These are phyloP conservation scores for Sugiyamaella pinicola DNA, from an alignment of 1,139 yeast genomes.

Conservation along the genomic window DNA sequence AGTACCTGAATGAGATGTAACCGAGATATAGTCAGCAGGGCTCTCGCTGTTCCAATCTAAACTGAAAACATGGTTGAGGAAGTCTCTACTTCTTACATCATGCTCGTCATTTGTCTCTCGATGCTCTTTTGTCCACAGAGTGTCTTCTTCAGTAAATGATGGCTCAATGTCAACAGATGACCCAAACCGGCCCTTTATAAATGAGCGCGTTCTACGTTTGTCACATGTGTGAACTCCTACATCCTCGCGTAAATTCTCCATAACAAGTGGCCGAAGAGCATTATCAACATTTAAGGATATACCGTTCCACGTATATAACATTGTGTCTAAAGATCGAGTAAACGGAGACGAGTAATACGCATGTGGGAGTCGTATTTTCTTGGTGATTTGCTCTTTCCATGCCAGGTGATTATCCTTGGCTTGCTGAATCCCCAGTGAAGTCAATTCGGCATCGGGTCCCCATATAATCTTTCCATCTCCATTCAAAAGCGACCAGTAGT, in stretches of 20 bases:
- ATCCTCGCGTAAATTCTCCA: constrained; percentile 66
- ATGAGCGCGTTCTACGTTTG: constrained; percentile 51
- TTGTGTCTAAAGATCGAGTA: constrained; percentile 63
- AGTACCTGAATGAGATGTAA: constrained; percentile 67
- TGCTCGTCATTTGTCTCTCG: constrained; percentile 56
- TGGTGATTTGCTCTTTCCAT: constrained; percentile 50
- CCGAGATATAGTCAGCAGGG: constrained; percentile 42
- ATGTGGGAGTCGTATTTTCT: constrained; percentile 55
- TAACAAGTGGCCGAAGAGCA: constrained; percentile 45
- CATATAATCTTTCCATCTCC: constrained; percentile 60
- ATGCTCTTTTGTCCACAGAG: constrained; percentile 44
- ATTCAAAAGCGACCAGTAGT: constrained; percentile 57
- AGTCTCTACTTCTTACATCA: constrained; percentile 51
- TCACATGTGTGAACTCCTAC: constrained; percentile 74
- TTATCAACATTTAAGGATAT: constrained; percentile 32
- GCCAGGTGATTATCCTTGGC: constrained; percentile 51
- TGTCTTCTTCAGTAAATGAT: constrained; percentile 45
- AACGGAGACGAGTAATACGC: constrained; percentile 65
- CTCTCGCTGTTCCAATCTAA: constrained; percentile 29
- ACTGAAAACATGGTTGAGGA: constrained; percentile 53
- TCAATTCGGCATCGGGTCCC: constrained; percentile 72
- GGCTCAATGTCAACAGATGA: constrained; percentile 46
- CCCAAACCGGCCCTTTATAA: constrained; percentile 45
- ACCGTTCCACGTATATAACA: constrained; percentile 60
- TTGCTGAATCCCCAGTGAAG: constrained; percentile 59